Evolutionary conservation across 2,329 filamentous ascomycete genomes (phyloP), one percentile per base, ranked within the genome.

Genomic region (Colletotrichum gloeosporioides): DNA sequence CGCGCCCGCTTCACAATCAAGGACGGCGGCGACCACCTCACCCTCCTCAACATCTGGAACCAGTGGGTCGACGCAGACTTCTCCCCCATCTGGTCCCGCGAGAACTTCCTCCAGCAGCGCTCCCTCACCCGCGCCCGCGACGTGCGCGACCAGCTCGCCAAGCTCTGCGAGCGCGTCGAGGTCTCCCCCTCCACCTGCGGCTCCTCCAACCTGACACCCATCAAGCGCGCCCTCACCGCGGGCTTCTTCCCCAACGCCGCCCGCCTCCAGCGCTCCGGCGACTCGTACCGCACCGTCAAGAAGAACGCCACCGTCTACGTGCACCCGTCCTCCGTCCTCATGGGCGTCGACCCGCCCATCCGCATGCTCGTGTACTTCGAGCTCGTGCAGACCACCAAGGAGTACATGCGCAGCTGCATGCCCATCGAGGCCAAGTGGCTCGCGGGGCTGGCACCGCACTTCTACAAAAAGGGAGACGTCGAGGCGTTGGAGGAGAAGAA

Each of bases 201-300:
- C 6, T 88, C 92, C 3, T 89, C 88, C 67, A 96, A 98, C 83
- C 85, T 95, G 22, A 87, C 92, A 7, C 94, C 95, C 0, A 96
- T 99, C 79, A 94, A 96, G 81, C 96, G 98, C 77, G 94, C 96
- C 15, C 90, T 99, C 69, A 96, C 95, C 1, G 93, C 96, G 0
- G 97, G 96, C 2, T 99, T 98, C 89, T 99, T 99, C 88, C 93
- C 95, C 22, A 98, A 99, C 83, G 96, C 96, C 0, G 96, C 96
- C 2, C 89, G 95, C 4, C 86, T 99, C 71, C 94, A 97, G 82
- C 90, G 95, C 64, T 94, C 94, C 57, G 97, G 97, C 3, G 94
- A 98, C 81, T 94, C 92, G 77, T 99, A 99, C 85, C 91, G 96
- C 25, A 98, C 96, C 0, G 93, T 99, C 79, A 98, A 98, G 90